These are phyloP conservation scores for Quercus alba DNA, from an alignment of 306 rosid species.

Conservation along the genomic window DNA sequence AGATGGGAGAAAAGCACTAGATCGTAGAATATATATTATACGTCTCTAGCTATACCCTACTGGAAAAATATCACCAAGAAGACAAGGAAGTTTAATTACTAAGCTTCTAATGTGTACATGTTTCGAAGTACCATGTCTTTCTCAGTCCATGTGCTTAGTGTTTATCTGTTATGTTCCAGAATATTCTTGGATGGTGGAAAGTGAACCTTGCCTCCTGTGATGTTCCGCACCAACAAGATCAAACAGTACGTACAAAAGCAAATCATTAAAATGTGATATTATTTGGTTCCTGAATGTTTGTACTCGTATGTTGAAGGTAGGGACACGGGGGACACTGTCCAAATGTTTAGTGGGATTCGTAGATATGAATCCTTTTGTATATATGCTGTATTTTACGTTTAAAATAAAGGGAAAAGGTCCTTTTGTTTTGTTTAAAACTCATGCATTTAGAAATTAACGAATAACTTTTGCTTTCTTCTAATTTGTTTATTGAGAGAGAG, in stretches of 20 bases:
- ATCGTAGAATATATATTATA: background rate
- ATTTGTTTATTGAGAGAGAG: too few species aligned
- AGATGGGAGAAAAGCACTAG: slow-evolving; percentile 35
- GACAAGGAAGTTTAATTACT: slow-evolving; percentile 1
- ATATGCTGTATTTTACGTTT: slow-evolving; percentile 12
- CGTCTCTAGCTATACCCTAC: background rate
- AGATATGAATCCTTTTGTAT: slow-evolving; percentile 27
- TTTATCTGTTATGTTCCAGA: slow-evolving; percentile 18
- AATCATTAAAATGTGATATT: slow-evolving; percentile 20
- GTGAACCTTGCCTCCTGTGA: slow-evolving; percentile 28
- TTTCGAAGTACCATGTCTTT: slow-evolving; percentile 20
- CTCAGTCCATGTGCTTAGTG: slow-evolving; percentile 12
- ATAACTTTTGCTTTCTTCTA: too few species aligned
- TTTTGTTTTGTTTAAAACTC: slow-evolving; percentile 10
- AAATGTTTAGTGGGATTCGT: slow-evolving; percentile 19
- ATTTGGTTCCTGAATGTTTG: slow-evolving; percentile 19
- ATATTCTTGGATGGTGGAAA: slow-evolving; percentile 37
- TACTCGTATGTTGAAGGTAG: slow-evolving; percentile 21
- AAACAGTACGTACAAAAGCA: slow-evolving; percentile 26
- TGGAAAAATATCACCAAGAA: slow-evolving; percentile 12
- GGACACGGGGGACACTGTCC: slow-evolving; percentile 13
- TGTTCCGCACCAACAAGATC: slow-evolving; percentile 45
- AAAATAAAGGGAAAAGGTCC: slow-evolving; percentile 23
- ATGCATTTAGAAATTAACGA: too few species aligned
- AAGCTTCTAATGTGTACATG: slow-evolving; percentile 17